Evolutionary conservation across 2,329 filamentous ascomycete genomes (phyloP), one percentile per base, ranked within the genome.

Genomic region (Fusarium fracticaudum): DNA sequence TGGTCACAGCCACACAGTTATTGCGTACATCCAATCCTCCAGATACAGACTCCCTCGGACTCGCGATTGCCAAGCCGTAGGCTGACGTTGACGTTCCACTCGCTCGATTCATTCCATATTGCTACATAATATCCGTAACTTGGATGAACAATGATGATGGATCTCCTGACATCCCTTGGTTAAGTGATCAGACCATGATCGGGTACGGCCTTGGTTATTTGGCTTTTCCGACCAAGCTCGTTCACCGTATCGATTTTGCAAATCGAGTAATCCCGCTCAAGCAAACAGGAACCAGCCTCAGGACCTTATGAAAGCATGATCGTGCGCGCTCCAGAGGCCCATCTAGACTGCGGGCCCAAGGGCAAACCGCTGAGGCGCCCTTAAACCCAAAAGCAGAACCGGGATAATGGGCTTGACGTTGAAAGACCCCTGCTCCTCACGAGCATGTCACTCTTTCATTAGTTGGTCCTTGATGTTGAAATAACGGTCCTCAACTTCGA

Each of bases 21-120:
- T 71, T 67, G 60, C 73, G 67, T 62, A 71, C 45, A 64, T 64
- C 41, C 38, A 48, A 67, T 63, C 38, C 38, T 66, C 45, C 41
- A 63, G 60, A 69, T 62, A 41, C 51, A 55, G 18, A 37, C 53
- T 48, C 47, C 47, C 43, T 66, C 60, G 47, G 51, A 55, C 38
- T 67, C 64, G 45, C 55, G 70, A 69, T 72, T 74, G 75, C 76
- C 73, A 76, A 76, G 72, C 66, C 65, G 43, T 69, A 54, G 68
- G 77, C 74, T 79, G 73, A 78, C 76, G 76, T 75, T 68, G 65
- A 67, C 65, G 69, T 67, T 73, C 45, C 72, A 75, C 51, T 67
- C 47, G n/a, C 53, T 63, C 54, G 40, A 58, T 69, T 59, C 58
- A 55, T 60, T 58, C 60, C 33, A n/a, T 58, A 65, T 41, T 31